These are phyloP conservation scores for Setaria italica DNA, from an alignment of 202 grass and related monocot genomes.

Conservation along the genomic window DNA sequence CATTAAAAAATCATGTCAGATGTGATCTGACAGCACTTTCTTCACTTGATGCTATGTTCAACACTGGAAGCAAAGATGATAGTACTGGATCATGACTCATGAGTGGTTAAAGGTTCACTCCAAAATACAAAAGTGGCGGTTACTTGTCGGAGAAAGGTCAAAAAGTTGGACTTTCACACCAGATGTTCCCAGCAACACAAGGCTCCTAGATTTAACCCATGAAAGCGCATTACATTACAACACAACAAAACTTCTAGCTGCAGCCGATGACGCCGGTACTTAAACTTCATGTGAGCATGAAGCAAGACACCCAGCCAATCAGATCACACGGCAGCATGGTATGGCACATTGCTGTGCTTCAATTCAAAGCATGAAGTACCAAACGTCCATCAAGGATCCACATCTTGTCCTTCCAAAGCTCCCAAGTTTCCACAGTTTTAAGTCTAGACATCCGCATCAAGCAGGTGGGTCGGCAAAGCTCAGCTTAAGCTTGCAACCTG, in stretches of 20 bases:
- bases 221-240: slow-evolving; percentile 1
- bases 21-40: not conserved
- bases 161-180: slow-evolving; percentile 33
- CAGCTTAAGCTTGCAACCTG: not conserved
- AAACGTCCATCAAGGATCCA: slow-evolving; percentile 9
- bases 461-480: slow-evolving; percentile 5
- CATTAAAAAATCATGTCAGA: not conserved
- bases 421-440: not conserved
- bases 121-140: slow-evolving; percentile 41
- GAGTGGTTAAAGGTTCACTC: slow-evolving; percentile 13
- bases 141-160: slow-evolving; percentile 3
- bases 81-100: slow-evolving; percentile 4
- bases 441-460: slow-evolving; percentile 11
- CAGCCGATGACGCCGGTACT: not conserved
- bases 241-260: slow-evolving; percentile 12
- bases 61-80: slow-evolving; percentile 44
- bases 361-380: slow-evolving; percentile 40
- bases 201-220: not conserved
- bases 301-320: slow-evolving; percentile 32
- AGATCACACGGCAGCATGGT: slow-evolving; percentile 37
- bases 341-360: slow-evolving; percentile 11
- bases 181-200: slow-evolving; percentile 33
- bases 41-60: slow-evolving; percentile 37
- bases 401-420: slow-evolving; percentile 4
- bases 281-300: slow-evolving; percentile 44